Evolutionary conservation across 2,329 filamentous ascomycete genomes (phyloP).

Genomic region (Arthrobotrys entomopaga): DNA sequence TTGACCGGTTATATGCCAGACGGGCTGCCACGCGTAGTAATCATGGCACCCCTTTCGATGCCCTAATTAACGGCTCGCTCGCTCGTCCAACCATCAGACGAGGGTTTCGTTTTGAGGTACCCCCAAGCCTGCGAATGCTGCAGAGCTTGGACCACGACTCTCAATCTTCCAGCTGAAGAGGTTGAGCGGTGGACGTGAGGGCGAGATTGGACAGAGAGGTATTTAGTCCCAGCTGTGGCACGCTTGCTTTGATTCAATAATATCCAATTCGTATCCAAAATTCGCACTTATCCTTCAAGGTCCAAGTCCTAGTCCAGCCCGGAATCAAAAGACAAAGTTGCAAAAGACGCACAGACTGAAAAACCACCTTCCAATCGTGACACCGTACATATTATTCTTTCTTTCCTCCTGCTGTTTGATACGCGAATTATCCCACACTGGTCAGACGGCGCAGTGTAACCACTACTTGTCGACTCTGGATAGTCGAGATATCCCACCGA

Average conservation of each 20-base stretch:
- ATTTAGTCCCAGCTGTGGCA: not conserved
- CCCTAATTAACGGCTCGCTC: conserved; percentile 20
- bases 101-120: too few relatives aligned
- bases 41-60: conserved; percentile 23
- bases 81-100: not conserved
- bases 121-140: not conserved
- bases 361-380: conserved; percentile 25
- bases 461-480: not conserved
- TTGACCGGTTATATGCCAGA: conserved; percentile 31
- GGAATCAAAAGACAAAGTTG: not conserved
- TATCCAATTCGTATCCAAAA: not conserved
- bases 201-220: not conserved
- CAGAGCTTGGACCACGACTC: not conserved
- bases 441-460: conserved; percentile 14
- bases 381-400: conserved; percentile 1
- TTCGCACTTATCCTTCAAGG: too few relatives aligned
- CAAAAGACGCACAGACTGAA: conserved; percentile 10
- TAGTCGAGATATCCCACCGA: not conserved
- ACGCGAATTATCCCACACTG: conserved; percentile 5
- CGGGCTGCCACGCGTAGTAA: conserved; percentile 19
- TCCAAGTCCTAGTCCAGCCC: too few relatives aligned
- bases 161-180: too few relatives aligned
- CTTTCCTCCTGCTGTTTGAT: not conserved
- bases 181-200: too few relatives aligned
- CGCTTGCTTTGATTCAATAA: too few relatives aligned